A percentile compares a stretch with the other conserved stretches of the same genome.
These are phyloP conservation scores for Setomelanomma holmii DNA, from an alignment of 2,329 filamentous ascomycete genomes.

Conservation along the genomic window DNA sequence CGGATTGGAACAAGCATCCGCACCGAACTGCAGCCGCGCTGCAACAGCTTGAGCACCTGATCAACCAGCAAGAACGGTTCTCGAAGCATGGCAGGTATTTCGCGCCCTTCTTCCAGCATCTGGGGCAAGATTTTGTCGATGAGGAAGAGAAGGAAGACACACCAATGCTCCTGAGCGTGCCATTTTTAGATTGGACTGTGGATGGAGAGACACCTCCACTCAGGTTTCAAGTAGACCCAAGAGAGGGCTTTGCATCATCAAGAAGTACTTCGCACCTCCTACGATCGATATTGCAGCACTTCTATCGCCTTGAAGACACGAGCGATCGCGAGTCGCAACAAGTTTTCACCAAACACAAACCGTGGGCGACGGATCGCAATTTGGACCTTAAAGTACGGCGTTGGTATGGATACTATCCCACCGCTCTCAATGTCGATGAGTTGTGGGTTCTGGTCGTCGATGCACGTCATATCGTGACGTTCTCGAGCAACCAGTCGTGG, in stretches of 20 bases:
- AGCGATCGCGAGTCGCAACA: conserved; percentile 49
- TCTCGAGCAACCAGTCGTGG: conserved; percentile 54
- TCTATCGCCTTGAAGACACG: conserved; percentile 54
- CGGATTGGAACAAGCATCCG: conserved; percentile 37
- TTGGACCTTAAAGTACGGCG: conserved; percentile 53
- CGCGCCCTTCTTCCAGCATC: conserved; percentile 49
- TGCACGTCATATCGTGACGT: conserved; percentile 51
- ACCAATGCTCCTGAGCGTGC: conserved; percentile 51
- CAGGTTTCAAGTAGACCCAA: conserved; percentile 51
- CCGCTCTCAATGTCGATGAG: conserved; percentile 52
- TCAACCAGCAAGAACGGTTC: conserved; percentile 51
- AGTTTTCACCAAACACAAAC: conserved; percentile 53
- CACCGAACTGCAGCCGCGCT: conserved; percentile 24
- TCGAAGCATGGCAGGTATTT: conserved; percentile 55
- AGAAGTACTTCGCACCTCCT: conserved; percentile 49
- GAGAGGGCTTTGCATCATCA: conserved; percentile 51
- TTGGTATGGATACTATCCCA: conserved; percentile 54
- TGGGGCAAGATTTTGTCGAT: conserved; percentile 24
- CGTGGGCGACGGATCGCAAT: conserved; percentile 51
- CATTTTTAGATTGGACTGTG: conserved; percentile 53
- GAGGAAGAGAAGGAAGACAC: conserved; percentile 14
- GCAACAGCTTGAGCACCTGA: conserved; percentile 45
- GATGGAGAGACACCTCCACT: conserved; percentile 48
- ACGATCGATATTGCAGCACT: conserved; percentile 52
- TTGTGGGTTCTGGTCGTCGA: conserved; percentile 53